Percentiles rank a stretch among this genome's conserved stretches.
Conservation (phyloP, 345 rosid genomes). For the Sonneratia caseolaris region DNA sequence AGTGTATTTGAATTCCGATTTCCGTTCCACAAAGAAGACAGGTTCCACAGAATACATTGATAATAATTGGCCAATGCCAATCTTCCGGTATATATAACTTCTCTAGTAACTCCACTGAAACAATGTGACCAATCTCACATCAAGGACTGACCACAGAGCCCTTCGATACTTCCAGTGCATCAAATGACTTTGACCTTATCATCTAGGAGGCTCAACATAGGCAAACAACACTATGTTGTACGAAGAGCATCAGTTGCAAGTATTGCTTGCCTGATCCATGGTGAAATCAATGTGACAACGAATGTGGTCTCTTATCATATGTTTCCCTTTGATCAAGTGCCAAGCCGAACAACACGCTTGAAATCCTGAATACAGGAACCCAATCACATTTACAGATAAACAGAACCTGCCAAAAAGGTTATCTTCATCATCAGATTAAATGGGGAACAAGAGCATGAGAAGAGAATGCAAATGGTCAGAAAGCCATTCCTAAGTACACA, state of each 20-base stretch:
- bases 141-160: too few species aligned
- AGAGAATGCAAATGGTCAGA: background rate
- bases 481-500: background rate
- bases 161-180: background rate
- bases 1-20: too few species aligned
- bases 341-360: conserved; percentile 59
- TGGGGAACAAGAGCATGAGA: background rate
- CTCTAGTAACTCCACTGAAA: background rate
- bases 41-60: background rate
- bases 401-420: conserved; percentile 52
- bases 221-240: background rate
- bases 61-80: background rate
- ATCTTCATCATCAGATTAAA: conserved; percentile 8
- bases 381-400: conserved; percentile 68
- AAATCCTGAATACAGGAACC: conserved; percentile 59
- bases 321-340: conserved; percentile 40
- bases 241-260: background rate
- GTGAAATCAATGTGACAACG: conserved; percentile 51
- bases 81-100: background rate
- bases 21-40: too few species aligned
- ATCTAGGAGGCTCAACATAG: background rate
- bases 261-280: conserved; percentile 74
- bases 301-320: conserved; percentile 40
- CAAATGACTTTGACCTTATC: background rate
- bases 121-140: background rate